Evolutionary conservation across 1,139 yeast species (phyloP).

Genomic region (Suhomyces terraborum): DNA sequence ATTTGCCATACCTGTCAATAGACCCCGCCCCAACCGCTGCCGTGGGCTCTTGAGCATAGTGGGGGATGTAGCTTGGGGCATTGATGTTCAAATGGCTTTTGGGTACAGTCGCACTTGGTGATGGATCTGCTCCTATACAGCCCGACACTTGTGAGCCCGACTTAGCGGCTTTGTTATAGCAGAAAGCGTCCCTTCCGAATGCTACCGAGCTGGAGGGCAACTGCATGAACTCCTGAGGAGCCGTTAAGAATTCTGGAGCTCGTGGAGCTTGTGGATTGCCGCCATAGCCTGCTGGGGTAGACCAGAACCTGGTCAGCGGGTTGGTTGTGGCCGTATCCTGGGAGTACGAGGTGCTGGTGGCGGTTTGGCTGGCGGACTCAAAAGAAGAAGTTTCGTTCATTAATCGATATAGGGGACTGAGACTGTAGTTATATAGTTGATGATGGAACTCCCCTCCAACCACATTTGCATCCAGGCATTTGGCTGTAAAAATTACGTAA

Average conservation of each 20-base stretch:
- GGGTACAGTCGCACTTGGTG: neutral
- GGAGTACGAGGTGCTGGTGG: constrained; percentile 6
- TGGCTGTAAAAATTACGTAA: constrained; percentile 7
- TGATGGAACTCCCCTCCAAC: neutral
- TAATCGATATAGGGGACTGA: neutral
- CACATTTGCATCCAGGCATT: constrained; percentile 4
- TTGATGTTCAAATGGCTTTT: constrained; percentile 25
- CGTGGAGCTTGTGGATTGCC: neutral
- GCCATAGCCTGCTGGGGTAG: constrained; percentile 3
- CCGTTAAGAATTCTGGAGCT: constrained; percentile 4
- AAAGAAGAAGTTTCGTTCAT: constrained; percentile 8
- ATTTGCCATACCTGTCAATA: constrained; percentile 1
- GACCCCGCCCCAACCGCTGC: constrained; percentile 1
- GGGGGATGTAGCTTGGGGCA: constrained; percentile 36
- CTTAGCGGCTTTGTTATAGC: neutral
- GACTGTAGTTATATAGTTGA: neutral
- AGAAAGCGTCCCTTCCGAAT: neutral
- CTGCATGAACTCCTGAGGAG: neutral
- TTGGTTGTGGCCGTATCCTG: constrained; percentile 7
- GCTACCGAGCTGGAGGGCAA: neutral
- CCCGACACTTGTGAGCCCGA: neutral
- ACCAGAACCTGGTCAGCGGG: constrained; percentile 11
- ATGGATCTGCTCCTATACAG: neutral
- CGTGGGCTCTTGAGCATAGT: constrained; percentile 11
- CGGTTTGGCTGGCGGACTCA: constrained; percentile 5